A percentile compares a stretch with the other conserved stretches of the same genome.
Conservation (phyloP, 345 rosid genomes). For the Hibiscus tridactylites region DNA sequence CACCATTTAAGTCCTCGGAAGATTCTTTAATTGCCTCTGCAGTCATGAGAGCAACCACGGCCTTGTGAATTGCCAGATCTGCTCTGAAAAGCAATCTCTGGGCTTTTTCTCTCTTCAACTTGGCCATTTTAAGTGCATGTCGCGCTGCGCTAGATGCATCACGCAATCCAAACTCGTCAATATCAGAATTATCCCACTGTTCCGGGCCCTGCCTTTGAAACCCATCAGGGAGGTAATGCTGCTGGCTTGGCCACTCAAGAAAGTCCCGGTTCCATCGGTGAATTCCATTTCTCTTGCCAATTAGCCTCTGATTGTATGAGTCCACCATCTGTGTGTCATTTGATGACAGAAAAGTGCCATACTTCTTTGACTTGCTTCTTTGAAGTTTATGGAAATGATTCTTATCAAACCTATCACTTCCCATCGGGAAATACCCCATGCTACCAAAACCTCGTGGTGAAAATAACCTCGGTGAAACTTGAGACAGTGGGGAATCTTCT, state of each 20-base stretch:
- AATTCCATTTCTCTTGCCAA: conserved; percentile 40
- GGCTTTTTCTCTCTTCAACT: conserved; percentile 73
- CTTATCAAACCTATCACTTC: conserved; percentile 43
- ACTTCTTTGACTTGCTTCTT: conserved; percentile 41
- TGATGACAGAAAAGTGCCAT: conserved; percentile 20
- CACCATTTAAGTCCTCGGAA: conserved; percentile 34
- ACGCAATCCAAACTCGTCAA: conserved; percentile 56
- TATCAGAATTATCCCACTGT: conserved; percentile 40
- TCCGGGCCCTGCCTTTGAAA: conserved; percentile 31
- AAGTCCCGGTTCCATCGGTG: conserved; percentile 38
- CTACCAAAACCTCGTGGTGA: conserved; percentile 38
- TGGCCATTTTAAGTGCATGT: conserved; percentile 57
- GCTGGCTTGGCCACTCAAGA: conserved; percentile 47
- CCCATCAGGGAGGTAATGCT: conserved; percentile 24
- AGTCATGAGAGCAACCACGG: conserved; percentile 73
- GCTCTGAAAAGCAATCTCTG: conserved; percentile 69
- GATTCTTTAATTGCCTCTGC: conserved; percentile 78
- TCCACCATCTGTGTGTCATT: conserved; percentile 26
- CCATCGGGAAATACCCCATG: conserved; percentile 32
- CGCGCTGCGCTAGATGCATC: conserved; percentile 79
- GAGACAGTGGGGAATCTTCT: conserved; percentile 50
- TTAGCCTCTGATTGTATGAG: conserved; percentile 27
- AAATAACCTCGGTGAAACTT: conserved; percentile 41
- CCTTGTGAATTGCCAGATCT: conserved; percentile 85
- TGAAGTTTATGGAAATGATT: conserved; percentile 38